Conservation (phyloP, 495 filamentous ascomycete genomes). For the Parathielavia appendiculata region DNA sequence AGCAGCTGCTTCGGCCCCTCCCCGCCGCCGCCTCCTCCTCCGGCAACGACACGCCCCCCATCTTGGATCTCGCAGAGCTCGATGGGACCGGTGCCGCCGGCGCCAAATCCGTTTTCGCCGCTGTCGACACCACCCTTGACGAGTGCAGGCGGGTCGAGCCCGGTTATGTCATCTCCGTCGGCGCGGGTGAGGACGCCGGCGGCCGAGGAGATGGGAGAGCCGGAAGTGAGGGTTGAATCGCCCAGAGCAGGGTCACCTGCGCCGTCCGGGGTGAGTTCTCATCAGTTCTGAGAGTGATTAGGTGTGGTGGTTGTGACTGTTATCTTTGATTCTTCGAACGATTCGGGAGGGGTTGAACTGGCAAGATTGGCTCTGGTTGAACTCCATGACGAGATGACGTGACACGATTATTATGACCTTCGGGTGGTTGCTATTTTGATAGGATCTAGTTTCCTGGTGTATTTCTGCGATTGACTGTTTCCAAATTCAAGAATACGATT, state of each 20-base stretch:
- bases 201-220: neutral
- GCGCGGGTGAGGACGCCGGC: neutral
- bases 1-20: neutral
- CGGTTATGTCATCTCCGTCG: neutral
- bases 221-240: neutral
- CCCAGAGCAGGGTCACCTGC: too few relatives aligned
- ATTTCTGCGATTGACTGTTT: neutral
- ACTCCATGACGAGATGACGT: conserved; percentile 1
- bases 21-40: neutral
- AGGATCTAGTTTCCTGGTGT: conserved; percentile 4
- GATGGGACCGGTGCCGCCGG: neutral
- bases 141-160: neutral
- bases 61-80: neutral
- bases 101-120: conserved; percentile 10
- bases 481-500: neutral
- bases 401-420: conserved; percentile 10
- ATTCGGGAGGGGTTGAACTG: neutral
- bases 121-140: conserved; percentile 6
- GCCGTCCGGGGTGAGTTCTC: too few relatives aligned
- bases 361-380: neutral
- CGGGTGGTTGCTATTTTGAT: neutral
- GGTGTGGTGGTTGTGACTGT: too few relatives aligned
- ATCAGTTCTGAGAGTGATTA: too few relatives aligned
- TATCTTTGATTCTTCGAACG: too few relatives aligned
- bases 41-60: neutral